phyloP scores from a whole-genome alignment of 1,284 basidiomycete genomes.

The Cutaneotrichosporon sp. region DNA sequence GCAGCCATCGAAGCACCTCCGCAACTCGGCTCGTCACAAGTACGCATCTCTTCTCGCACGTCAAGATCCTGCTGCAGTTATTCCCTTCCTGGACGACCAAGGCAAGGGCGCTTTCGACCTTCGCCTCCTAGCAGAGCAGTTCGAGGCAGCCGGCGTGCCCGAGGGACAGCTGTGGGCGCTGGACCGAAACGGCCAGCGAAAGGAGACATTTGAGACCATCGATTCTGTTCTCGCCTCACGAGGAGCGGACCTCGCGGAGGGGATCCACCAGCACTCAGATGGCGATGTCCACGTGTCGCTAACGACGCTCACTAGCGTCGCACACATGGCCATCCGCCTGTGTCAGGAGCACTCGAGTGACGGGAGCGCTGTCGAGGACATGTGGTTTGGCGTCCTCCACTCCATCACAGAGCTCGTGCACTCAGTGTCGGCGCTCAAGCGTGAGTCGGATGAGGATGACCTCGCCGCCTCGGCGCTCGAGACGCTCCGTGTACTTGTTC shows the following conservation, averaged over 20 bases:
- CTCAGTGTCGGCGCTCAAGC: slow-evolving; percentile 52
- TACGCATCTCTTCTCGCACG: slow-evolving; percentile 72
- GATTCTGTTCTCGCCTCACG: slow-evolving; percentile 59
- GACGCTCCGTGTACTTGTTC: slow-evolving; percentile 66
- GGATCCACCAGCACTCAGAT: slow-evolving; percentile 44
- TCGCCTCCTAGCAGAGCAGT: slow-evolving; percentile 57
- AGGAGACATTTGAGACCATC: slow-evolving; percentile 63
- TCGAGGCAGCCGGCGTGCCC: slow-evolving; percentile 62
- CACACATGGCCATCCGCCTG: slow-evolving; percentile 57
- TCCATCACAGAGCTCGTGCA: slow-evolving; percentile 77
- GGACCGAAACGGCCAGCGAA: slow-evolving; percentile 61
- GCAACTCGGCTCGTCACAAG: slow-evolving; percentile 53
- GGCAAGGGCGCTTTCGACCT: slow-evolving; percentile 60
- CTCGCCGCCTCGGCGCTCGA: slow-evolving; percentile 45
- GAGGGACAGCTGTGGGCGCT: slow-evolving; percentile 80
- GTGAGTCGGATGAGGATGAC: slow-evolving; percentile 2
- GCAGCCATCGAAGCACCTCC: slow-evolving; percentile 50
- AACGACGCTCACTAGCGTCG: slow-evolving; percentile 6
- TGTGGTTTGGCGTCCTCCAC: slow-evolving; percentile 82
- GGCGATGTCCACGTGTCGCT: slow-evolving; percentile 51
- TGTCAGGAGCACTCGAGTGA: slow-evolving; percentile 62
- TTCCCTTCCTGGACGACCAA: slow-evolving; percentile 62
- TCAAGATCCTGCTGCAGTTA: slow-evolving; percentile 62
- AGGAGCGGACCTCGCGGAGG: slow-evolving; percentile 55
- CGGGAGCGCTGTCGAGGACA: slow-evolving; percentile 64